Evolutionary conservation across 202 grass and related monocot species (phyloP).

Genomic region (Schoenoplectus tabernaemontani): DNA sequence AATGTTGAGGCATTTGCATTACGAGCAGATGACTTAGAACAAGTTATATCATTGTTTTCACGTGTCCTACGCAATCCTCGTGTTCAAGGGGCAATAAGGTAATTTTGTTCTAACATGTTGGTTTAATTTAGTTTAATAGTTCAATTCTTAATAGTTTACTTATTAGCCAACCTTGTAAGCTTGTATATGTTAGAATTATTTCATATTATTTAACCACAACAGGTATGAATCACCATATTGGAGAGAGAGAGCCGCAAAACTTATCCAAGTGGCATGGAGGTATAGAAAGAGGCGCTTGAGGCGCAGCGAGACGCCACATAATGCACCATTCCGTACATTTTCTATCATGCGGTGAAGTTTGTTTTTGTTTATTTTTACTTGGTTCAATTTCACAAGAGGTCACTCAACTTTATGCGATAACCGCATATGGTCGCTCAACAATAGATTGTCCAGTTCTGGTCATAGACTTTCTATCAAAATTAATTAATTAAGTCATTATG

Average conservation of each 20-base stretch:
- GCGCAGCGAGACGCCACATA: slow-evolving; percentile 33
- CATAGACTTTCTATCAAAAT: too few relatives aligned
- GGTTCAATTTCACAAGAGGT: not conserved
- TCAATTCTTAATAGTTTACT: not conserved
- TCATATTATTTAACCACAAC: not conserved
- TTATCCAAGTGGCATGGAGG: slow-evolving; percentile 89
- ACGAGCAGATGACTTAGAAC: slow-evolving; percentile 65
- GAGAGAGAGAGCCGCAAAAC: slow-evolving; percentile 65
- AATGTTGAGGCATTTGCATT: slow-evolving; percentile 95
- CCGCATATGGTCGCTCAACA: not conserved
- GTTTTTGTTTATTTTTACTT: not conserved
- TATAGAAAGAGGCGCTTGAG: slow-evolving; percentile 67
- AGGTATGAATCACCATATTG: slow-evolving; percentile 95
- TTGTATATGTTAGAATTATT: slow-evolving; percentile 1
- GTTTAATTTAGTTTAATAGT: not conserved
- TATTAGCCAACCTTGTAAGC: not conserved
- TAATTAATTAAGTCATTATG: too few relatives aligned
- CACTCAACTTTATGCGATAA: not conserved
- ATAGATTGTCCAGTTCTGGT: not conserved
- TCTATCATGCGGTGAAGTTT: not conserved
- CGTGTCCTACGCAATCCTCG: slow-evolving; percentile 75
- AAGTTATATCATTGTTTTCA: slow-evolving; percentile 57
- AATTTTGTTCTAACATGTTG: not conserved
- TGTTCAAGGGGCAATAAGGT: slow-evolving; percentile 74
- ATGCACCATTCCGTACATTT: slow-evolving; percentile 25